Conservation (phyloP, 2,329 filamentous ascomycete species). For the Zopfia rhizophila region DNA sequence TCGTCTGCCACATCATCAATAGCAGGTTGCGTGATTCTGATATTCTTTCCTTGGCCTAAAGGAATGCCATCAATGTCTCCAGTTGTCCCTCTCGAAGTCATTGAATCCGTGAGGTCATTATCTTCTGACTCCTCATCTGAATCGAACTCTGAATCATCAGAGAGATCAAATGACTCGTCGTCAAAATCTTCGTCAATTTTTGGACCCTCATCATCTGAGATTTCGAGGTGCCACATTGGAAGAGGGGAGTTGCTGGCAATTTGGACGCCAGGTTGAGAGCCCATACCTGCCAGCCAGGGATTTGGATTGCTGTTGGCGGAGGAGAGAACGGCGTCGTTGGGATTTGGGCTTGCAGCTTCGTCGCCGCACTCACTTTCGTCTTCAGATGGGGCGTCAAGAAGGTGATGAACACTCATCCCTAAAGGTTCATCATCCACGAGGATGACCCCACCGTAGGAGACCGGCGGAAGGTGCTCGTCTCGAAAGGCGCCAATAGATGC, state of each 20-base stretch:
- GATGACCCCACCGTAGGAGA: slow-evolving; percentile 89
- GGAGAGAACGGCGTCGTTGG: slow-evolving; percentile 52
- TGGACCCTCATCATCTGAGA: slow-evolving; percentile 65
- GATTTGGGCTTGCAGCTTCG: slow-evolving; percentile 39
- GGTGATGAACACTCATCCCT: slow-evolving; percentile 97
- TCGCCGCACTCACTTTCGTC: slow-evolving; percentile 60
- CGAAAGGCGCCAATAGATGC: slow-evolving; percentile 94
- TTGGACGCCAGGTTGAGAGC: slow-evolving; percentile 46
- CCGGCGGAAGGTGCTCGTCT: slow-evolving; percentile 85
- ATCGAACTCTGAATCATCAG: slow-evolving; percentile 67
- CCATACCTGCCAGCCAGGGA: slow-evolving; percentile 51
- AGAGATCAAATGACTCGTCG: slow-evolving; percentile 58
- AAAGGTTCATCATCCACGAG: slow-evolving; percentile 85
- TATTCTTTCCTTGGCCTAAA: slow-evolving; percentile 77
- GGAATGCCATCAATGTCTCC: slow-evolving; percentile 83
- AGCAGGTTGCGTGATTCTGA: slow-evolving; percentile 89
- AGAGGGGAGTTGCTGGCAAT: slow-evolving; percentile 38
- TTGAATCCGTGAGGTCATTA: slow-evolving; percentile 38
- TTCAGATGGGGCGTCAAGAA: slow-evolving; percentile 76
- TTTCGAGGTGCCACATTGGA: slow-evolving; percentile 56
- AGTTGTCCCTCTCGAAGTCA: slow-evolving; percentile 38
- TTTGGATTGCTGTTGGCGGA: slow-evolving; percentile 50
- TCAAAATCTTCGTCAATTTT: slow-evolving; percentile 52
- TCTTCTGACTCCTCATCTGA: slow-evolving; percentile 41
- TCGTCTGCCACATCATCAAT: slow-evolving; percentile 85